These are phyloP conservation scores for Begonia loranthoides DNA, from an alignment of 306 rosid genomes.

Conservation along the genomic window DNA sequence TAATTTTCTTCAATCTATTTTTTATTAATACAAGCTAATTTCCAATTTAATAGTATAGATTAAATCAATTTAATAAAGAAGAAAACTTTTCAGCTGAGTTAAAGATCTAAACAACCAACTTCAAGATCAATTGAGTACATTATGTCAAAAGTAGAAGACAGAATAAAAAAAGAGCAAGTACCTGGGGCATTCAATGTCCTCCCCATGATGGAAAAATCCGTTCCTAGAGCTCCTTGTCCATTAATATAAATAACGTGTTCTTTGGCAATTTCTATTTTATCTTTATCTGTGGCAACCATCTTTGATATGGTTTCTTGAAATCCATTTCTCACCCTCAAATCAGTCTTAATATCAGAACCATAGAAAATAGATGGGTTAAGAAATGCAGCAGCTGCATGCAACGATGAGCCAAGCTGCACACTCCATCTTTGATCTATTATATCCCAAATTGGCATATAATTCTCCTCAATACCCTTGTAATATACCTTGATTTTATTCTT, in stretches of 20 bases:
- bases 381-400: conserved; percentile 65
- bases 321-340: conserved; percentile 41
- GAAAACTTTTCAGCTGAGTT: no score
- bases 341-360: conserved; percentile 35
- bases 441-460: conserved; percentile 38
- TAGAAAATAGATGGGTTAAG: conserved; percentile 52
- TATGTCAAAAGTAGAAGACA: no score
- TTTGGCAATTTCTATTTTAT: conserved; percentile 42
- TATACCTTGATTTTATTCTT: conserved; percentile 34
- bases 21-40: no score
- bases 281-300: conserved; percentile 32
- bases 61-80: no score
- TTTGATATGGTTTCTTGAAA: conserved; percentile 52
- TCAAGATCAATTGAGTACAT: no score
- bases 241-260: conserved; percentile 44
- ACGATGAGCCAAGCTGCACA: conserved; percentile 39
- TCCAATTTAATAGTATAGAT: no score
- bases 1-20: no score
- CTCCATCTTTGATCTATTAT: conserved; percentile 56
- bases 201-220: conserved; percentile 52
- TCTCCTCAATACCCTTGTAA: conserved; percentile 46
- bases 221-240: conserved; percentile 64
- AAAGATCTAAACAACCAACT: no score
- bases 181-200: conserved; percentile 63
- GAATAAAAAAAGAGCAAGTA: conserved; percentile 10